phyloP scores from a whole-genome alignment of 176 grass and related monocot genomes.

The Oryza punctata region DNA sequence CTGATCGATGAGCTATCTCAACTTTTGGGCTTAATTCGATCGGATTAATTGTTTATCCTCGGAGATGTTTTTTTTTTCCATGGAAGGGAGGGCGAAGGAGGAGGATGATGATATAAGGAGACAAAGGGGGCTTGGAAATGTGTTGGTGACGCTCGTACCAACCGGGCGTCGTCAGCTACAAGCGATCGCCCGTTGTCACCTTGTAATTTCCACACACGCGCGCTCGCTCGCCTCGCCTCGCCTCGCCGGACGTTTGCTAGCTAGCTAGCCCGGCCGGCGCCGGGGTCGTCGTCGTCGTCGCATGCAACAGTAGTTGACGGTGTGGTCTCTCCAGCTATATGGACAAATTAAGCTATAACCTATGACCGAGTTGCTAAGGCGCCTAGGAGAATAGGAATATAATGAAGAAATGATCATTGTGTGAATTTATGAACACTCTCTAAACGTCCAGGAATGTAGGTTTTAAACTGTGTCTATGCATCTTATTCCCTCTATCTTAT shows the following conservation, averaged over 20 bases:
- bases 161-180: slow-evolving; percentile 59
- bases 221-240: slow-evolving; percentile 22
- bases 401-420: too few relatives aligned
- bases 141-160: slow-evolving; percentile 73
- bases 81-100: slow-evolving; percentile 28
- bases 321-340: too few relatives aligned
- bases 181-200: slow-evolving; percentile 20
- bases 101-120: slow-evolving; percentile 37
- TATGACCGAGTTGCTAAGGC: not conserved
- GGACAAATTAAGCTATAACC: too few relatives aligned
- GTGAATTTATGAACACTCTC: too few relatives aligned
- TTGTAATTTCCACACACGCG: slow-evolving; percentile 13
- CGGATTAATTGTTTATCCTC: not conserved
- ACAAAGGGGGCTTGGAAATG: not conserved
- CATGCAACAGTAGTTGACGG: not conserved
- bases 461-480: too few relatives aligned
- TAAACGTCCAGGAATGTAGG: too few relatives aligned
- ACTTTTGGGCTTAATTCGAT: not conserved
- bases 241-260: not conserved
- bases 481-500: too few relatives aligned
- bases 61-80: slow-evolving; percentile 33
- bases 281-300: slow-evolving; percentile 1
- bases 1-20: not conserved
- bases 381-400: too few relatives aligned
- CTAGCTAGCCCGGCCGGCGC: slow-evolving; percentile 25